Base-by-base conservation (phyloP, 2,329 filamentous ascomycete genomes). In the Aspergillus candidus region DNA sequence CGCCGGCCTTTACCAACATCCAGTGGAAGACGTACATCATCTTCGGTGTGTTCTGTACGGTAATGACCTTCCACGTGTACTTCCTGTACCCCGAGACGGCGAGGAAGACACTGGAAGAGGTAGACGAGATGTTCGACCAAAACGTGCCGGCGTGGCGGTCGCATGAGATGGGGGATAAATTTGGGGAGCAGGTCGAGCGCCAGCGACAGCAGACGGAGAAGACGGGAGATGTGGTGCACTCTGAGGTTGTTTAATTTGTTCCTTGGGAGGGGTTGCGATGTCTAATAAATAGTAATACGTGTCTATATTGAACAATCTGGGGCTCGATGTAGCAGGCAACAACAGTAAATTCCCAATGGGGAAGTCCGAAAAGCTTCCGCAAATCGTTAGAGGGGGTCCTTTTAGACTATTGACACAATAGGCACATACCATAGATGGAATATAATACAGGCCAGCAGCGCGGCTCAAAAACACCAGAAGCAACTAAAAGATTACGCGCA, bases 61-160 rank as follows among this genome's bases (percentile, higher is more conserved):
- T 74, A 5, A 84, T 85, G 56, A 80, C 81, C 33, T 61, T 88
- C 40, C 84, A 88, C 61, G 80, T 86, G 58, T 78, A 79, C 62
- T 72, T 89, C 53, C 67, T 72, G 29, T 82, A 80, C 46, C 83
- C 83, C 0, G 78, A 88, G 65, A 89, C 84, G 0, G 78, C 79
- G 34, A 81, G 82, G 12, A 83, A 79, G 59, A 82, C 83, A 0
- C 76, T 90, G 0, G 86, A 90, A 59, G 84, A 90, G 63, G 83
- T 89, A 63, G 84, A 86, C 51, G 74, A 81, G 11, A 79, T 89
- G 47, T 89, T 89, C 56, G 60, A 65, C 8, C 50, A 51, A 1
- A 48, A 59, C 31, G 49, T 65, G 10, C 63, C 59, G 49, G 51
- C 63, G 4, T 67, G 63, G 63, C 48, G 53, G 18, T 60, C 59